Evolutionary conservation across 441 rosid genomes (phyloP).

Genomic region (Breynia disticha): DNA sequence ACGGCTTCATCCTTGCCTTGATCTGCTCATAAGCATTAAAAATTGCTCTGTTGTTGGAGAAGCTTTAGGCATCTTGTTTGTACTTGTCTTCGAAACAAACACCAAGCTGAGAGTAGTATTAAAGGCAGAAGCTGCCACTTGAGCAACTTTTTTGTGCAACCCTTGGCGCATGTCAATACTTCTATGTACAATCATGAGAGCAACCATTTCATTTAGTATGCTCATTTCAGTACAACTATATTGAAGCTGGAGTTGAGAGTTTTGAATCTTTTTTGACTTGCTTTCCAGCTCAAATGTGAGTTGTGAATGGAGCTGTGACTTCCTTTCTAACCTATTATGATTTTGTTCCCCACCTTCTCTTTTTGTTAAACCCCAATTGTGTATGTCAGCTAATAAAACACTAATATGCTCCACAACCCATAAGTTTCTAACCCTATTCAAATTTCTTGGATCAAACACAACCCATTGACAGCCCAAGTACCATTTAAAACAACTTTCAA

Average conservation of each 20-base stretch:
- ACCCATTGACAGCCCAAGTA: too few relatives aligned
- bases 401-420: too few relatives aligned
- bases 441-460: too few relatives aligned
- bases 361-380: too few relatives aligned
- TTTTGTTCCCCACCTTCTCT: too few relatives aligned
- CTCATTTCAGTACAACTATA: constrained; percentile 74
- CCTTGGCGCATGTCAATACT: too few relatives aligned
- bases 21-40: constrained; percentile 90
- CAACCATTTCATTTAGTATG: too few relatives aligned
- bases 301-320: constrained; percentile 7
- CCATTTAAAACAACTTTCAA: too few relatives aligned
- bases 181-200: too few relatives aligned
- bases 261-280: constrained; percentile 85
- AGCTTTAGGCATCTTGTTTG: constrained; percentile 95
- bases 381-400: too few relatives aligned
- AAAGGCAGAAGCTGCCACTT: constrained; percentile 90
- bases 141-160: constrained; percentile 90
- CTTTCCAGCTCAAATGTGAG: constrained; percentile 94
- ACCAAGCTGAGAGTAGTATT: constrained; percentile 72
- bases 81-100: constrained; percentile 91
- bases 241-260: constrained; percentile 85
- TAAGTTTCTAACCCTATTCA: too few relatives aligned
- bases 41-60: constrained; percentile 93
- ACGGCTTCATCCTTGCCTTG: constrained; percentile 81
- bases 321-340: too few relatives aligned